Conservation (phyloP, 257 asterid genomes). For the Eucommia ulmoides region DNA sequence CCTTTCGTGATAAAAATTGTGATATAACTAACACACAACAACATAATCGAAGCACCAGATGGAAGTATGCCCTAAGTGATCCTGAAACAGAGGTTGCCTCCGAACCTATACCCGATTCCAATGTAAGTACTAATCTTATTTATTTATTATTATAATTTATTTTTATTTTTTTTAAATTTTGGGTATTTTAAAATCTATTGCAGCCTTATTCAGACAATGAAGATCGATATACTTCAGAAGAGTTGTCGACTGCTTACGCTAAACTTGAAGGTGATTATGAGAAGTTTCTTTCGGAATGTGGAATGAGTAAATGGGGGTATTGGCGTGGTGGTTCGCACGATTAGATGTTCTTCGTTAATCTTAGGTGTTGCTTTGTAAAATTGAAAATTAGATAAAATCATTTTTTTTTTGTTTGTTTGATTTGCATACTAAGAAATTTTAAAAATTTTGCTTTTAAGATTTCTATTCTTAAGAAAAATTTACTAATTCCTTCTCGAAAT, state of each 20-base stretch:
- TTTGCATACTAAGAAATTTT: no score
- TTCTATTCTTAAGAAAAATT: no score
- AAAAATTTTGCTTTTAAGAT: no score
- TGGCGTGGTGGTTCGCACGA: constrained; percentile 50
- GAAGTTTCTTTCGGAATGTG: constrained; percentile 62
- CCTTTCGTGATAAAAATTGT: constrained; percentile 21
- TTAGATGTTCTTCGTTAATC: no score
- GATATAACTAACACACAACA: constrained; percentile 14
- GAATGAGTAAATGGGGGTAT: constrained; percentile 54
- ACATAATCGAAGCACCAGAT: constrained; percentile 24
- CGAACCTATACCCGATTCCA: constrained; percentile 27
- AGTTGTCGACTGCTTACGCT: constrained; percentile 13
- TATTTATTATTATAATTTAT: constrained; percentile 1
- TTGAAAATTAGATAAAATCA: no score
- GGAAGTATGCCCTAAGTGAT: constrained; percentile 50
- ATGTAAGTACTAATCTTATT: constrained; percentile 25
- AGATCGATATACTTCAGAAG: constrained; percentile 22
- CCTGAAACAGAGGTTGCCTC: constrained; percentile 28
- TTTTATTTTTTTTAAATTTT: background rate
- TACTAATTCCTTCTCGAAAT: no score
- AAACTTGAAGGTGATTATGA: constrained; percentile 50
- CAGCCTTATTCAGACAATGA: constrained; percentile 28
- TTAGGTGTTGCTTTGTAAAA: no score
- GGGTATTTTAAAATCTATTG: background rate
- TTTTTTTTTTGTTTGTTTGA: no score